A percentile compares a stretch with the other conserved stretches of the same genome.
phyloP scores from a whole-genome alignment of 1,139 yeast species.

The Magnusiomyces fungicola region DNA sequence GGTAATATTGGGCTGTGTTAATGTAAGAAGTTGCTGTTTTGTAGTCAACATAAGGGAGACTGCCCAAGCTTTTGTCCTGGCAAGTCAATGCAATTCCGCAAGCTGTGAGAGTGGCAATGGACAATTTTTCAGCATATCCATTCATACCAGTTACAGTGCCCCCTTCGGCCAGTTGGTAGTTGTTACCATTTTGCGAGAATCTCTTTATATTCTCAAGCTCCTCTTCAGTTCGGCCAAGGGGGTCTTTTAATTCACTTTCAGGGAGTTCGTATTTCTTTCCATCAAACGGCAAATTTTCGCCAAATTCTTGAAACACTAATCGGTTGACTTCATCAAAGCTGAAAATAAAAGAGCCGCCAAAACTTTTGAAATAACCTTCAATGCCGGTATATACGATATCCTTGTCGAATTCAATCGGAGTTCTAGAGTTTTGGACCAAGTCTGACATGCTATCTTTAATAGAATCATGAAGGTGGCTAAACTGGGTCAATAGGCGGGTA shows the following conservation, averaged over 20 bases:
- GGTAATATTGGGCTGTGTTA: slow-evolving; percentile 19
- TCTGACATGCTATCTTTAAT: background rate
- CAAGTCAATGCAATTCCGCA: background rate
- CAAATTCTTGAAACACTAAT: slow-evolving; percentile 1
- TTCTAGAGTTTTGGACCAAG: background rate
- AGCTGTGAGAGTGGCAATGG: background rate
- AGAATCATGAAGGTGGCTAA: background rate
- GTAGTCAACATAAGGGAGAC: background rate
- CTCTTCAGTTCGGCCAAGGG: background rate
- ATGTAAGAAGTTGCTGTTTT: slow-evolving; percentile 1
- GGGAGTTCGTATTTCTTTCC: background rate
- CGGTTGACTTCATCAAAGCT: background rate
- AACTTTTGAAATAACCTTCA: background rate
- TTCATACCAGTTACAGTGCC: background rate
- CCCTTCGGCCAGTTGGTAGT: background rate
- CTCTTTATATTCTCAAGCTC: too few relatives aligned
- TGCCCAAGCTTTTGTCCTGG: background rate
- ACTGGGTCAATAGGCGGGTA: background rate
- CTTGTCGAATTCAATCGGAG: slow-evolving; percentile 2
- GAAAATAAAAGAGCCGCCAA: background rate
- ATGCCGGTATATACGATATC: background rate
- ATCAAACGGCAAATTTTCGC: slow-evolving; percentile 1
- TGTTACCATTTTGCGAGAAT: background rate
- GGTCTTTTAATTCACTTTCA: background rate
- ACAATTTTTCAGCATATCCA: slow-evolving; percentile 5